These are phyloP conservation scores for Vigna unguiculata DNA, from an alignment of 306 rosid genomes.

Conservation along the genomic window DNA sequence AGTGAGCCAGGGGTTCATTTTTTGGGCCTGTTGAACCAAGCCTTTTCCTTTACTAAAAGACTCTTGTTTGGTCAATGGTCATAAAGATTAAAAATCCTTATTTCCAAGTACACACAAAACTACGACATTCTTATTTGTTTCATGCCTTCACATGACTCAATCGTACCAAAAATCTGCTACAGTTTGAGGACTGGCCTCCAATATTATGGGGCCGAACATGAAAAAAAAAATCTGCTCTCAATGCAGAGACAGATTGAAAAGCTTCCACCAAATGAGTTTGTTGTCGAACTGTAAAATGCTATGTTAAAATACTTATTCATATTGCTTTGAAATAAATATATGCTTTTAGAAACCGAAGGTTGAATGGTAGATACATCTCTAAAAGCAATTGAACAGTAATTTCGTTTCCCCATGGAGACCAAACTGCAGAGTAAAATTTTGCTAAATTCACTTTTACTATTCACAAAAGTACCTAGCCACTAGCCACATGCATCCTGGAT, in stretches of 20 bases:
- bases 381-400: background rate
- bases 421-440: background rate
- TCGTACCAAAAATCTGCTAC: background rate
- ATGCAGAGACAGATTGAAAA: conserved; percentile 1
- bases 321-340: background rate
- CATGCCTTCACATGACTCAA: background rate
- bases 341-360: background rate
- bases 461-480: conserved; percentile 5
- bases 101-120: background rate
- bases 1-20: conserved; percentile 41
- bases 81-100: conserved; percentile 5
- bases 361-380: background rate
- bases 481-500: conserved; percentile 2
- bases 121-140: conserved; percentile 14
- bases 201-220: background rate
- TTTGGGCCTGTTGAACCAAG: conserved; percentile 40
- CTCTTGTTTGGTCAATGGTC: conserved; percentile 31
- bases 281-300: background rate
- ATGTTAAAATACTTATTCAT: background rate
- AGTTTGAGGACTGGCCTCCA: conserved; percentile 3
- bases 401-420: conserved; percentile 11
- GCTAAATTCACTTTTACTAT: conserved; percentile 16
- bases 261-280: background rate
- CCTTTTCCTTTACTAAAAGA: conserved; percentile 27
- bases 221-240: background rate